Conservation (phyloP, 2,329 filamentous ascomycete species). For the Colletotrichum viniferum region DNA sequence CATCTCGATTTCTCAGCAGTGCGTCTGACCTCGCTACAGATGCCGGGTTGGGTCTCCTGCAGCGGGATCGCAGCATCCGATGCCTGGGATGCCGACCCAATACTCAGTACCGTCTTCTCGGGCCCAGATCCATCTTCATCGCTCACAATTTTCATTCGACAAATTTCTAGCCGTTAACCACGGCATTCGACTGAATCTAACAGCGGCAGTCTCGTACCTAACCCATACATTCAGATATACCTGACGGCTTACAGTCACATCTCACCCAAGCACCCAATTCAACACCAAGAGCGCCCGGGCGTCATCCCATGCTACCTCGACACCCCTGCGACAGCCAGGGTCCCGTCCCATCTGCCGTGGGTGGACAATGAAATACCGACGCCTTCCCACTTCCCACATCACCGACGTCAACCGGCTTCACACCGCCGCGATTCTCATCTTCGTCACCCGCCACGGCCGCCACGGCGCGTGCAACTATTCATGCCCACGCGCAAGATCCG, state of each 20-base stretch:
- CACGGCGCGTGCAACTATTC: background rate
- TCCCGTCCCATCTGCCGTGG: background rate
- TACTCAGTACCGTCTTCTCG: background rate
- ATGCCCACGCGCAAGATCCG: background rate
- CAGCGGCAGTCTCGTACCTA: accelerated
- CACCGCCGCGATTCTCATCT: background rate
- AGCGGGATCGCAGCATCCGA: background rate
- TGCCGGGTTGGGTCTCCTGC: background rate
- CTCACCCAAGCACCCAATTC: background rate
- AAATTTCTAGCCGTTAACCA: accelerated
- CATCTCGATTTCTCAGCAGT: background rate
- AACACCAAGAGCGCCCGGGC: background rate
- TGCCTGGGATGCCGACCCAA: background rate
- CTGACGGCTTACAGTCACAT: background rate
- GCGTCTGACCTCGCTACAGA: background rate
- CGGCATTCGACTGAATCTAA: background rate
- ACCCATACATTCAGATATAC: background rate
- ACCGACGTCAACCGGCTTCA: background rate
- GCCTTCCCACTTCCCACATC: background rate
- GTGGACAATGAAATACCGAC: background rate
- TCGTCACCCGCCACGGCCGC: accelerated
- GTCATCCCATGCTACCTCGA: background rate
- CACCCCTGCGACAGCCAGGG: background rate
- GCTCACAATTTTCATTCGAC: background rate
- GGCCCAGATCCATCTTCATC: background rate